Conservation (phyloP, 768 basidiomycete species). For the Pleurotus ostreatus region DNA sequence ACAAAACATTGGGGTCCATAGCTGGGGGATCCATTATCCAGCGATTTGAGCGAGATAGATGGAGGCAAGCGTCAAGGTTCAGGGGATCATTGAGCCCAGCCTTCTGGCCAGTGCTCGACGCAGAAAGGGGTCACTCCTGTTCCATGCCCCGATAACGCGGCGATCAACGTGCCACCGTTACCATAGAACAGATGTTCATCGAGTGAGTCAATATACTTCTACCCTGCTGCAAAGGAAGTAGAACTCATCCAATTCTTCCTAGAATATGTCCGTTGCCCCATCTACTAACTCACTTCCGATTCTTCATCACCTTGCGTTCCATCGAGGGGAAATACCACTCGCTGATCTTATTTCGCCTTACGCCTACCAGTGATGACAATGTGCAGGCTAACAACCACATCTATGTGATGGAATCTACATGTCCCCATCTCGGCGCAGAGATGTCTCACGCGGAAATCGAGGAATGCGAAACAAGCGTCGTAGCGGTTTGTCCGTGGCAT, state of each 20-base stretch:
- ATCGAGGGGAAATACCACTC: slow-evolving; percentile 55
- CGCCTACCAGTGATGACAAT: slow-evolving; percentile 21
- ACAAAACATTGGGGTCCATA: slow-evolving; percentile 7
- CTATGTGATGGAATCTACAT: slow-evolving; percentile 78
- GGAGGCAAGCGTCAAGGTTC: no score
- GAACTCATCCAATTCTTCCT: not conserved
- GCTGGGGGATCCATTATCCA: slow-evolving; percentile 6
- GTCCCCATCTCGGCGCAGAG: slow-evolving; percentile 79
- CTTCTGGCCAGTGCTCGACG: no score
- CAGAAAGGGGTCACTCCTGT: no score
- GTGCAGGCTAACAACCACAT: slow-evolving; percentile 31
- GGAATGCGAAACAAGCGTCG: slow-evolving; percentile 51
- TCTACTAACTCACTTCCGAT: slow-evolving; percentile 55
- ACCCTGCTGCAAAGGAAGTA: no score
- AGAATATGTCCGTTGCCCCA: slow-evolving; percentile 42
- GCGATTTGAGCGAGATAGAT: no score
- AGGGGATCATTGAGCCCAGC: no score
- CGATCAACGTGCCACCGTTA: no score
- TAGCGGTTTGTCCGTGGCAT: slow-evolving; percentile 78
- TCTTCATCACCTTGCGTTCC: slow-evolving; percentile 57
- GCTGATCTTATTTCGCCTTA: slow-evolving; percentile 61
- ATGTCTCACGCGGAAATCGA: slow-evolving; percentile 81
- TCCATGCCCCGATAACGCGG: no score
- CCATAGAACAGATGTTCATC: no score
- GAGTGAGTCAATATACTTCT: no score